These are phyloP conservation scores for Scedosporium apiospermum DNA, from an alignment of 2,329 filamentous ascomycete species.

Conservation along the genomic window DNA sequence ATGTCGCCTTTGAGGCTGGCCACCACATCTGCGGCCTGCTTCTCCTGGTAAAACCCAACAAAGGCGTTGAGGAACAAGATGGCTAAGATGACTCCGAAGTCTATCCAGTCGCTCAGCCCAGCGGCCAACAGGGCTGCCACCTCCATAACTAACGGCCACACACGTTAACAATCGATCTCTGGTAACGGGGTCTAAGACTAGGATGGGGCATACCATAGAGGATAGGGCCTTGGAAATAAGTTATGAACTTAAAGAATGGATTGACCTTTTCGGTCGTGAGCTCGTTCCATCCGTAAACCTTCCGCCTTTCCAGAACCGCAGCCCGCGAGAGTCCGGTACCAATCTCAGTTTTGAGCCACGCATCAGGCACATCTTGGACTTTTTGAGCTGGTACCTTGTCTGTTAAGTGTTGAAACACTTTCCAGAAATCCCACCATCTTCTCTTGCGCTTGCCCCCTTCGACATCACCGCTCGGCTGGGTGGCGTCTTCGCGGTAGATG, in stretches of 20 bases:
- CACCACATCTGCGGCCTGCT: constrained; percentile 70
- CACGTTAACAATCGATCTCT: constrained; percentile 3
- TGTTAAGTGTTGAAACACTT: too few relatives aligned
- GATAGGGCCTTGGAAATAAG: constrained; percentile 68
- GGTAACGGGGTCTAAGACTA: neutral
- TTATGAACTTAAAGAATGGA: constrained; percentile 63
- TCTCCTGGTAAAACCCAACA: constrained; percentile 75
- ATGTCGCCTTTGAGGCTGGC: constrained; percentile 69
- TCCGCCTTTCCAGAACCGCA: constrained; percentile 56
- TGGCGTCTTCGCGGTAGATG: constrained; percentile 24
- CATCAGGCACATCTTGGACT: neutral
- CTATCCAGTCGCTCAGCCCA: constrained; percentile 67
- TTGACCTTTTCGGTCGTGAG: constrained; percentile 34
- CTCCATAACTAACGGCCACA: constrained; percentile 52
- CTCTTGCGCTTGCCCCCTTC: constrained; percentile 27
- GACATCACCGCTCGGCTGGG: constrained; percentile 15
- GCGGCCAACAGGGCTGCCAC: constrained; percentile 63
- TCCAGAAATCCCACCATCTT: too few relatives aligned
- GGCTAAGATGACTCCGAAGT: constrained; percentile 64
- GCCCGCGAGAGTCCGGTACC: constrained; percentile 47
- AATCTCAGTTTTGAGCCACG: constrained; percentile 35
- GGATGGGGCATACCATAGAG: constrained; percentile 55
- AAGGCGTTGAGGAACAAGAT: constrained; percentile 67
- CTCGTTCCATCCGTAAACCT: constrained; percentile 62
- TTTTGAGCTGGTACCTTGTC: too few relatives aligned